These are phyloP conservation scores for Boletus tylopilopsis DNA, from an alignment of 768 basidiomycete species.

Conservation along the genomic window DNA sequence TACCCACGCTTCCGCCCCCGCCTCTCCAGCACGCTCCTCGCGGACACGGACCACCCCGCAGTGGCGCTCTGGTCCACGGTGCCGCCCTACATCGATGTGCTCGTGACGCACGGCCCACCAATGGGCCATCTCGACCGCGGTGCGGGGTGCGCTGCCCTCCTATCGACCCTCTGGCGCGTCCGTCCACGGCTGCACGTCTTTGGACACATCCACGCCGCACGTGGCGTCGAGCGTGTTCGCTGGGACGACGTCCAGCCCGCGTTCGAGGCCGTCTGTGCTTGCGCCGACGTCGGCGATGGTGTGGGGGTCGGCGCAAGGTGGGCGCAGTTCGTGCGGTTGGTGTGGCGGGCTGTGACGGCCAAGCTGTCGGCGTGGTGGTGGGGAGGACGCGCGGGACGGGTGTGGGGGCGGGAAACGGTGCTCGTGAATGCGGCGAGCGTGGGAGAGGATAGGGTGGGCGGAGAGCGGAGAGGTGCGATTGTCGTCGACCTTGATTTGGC, in stretches of 20 bases:
- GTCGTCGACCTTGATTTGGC: conserved; percentile 23
- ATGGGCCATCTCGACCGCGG: conserved; percentile 30
- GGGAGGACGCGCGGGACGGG: conserved; percentile 5
- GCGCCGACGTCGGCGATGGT: neutral
- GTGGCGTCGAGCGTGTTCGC: conserved; percentile 31
- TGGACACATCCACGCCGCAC: conserved; percentile 40
- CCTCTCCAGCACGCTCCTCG: neutral
- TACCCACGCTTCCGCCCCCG: conserved; percentile 8
- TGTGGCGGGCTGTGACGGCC: conserved; percentile 8
- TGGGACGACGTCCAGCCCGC: conserved; percentile 32
- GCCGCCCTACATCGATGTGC: conserved; percentile 34
- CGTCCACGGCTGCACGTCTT: conserved; percentile 38
- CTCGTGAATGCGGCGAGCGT: conserved; percentile 33
- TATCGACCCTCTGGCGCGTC: conserved; percentile 31
- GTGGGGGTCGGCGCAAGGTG: conserved; percentile 10
- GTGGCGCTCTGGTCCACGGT: conserved; percentile 27
- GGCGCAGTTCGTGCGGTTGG: conserved; percentile 13
- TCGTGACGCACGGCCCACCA: conserved; percentile 44
- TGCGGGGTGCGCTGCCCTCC: conserved; percentile 33
- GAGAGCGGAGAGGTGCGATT: conserved; percentile 24
- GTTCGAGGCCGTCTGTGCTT: conserved; percentile 28
- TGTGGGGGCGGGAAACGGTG: conserved; percentile 18
- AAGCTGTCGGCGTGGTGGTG: conserved; percentile 6
- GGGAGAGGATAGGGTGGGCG: conserved; percentile 18
- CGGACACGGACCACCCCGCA: neutral